Evolutionary conservation across 2,329 filamentous ascomycete genomes (phyloP).

Genomic region (Penicillium sp.): DNA sequence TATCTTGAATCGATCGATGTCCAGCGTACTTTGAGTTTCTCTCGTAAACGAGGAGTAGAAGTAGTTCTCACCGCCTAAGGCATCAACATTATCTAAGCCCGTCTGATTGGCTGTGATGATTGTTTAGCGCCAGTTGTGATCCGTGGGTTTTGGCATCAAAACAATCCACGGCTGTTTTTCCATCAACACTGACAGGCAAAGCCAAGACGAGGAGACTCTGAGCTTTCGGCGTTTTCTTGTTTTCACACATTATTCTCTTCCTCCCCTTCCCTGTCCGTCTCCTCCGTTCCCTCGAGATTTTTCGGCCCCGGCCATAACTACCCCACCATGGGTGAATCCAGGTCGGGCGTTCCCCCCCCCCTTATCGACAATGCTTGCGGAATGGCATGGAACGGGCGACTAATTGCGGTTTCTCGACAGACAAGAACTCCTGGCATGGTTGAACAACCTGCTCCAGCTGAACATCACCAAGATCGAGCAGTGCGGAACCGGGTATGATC

Average conservation of each 20-base stretch:
- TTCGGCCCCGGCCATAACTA: constrained; percentile 21
- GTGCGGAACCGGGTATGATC: constrained; percentile 88
- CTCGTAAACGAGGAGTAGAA: neutral
- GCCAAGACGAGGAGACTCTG: constrained; percentile 17
- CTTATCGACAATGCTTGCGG: constrained; percentile 20
- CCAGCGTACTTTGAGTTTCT: neutral
- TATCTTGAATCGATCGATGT: neutral
- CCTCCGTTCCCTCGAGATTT: constrained; percentile 5
- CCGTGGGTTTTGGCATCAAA: constrained; percentile 48
- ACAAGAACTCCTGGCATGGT: constrained; percentile 94
- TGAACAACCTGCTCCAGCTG: constrained; percentile 96
- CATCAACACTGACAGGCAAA: constrained; percentile 25
- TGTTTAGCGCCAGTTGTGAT: constrained; percentile 23
- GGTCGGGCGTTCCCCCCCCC: constrained; percentile 45
- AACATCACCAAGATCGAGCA: constrained; percentile 99
- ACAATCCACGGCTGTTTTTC: constrained; percentile 66
- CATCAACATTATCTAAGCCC: constrained; percentile 55
- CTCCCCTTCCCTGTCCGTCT: constrained; percentile 1
- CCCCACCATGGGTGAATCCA: constrained; percentile 65
- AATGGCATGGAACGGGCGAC: constrained; percentile 11
- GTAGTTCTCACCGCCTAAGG: constrained; percentile 13
- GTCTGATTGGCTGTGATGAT: constrained; percentile 18
- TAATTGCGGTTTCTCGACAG: constrained; percentile 50
- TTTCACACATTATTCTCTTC: constrained; percentile 1
- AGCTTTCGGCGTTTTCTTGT: constrained; percentile 10